Evolutionary conservation across 495 filamentous ascomycete species (phyloP), one percentile per base, ranked within the genome.

Genomic region (Cudoniella acicularis): DNA sequence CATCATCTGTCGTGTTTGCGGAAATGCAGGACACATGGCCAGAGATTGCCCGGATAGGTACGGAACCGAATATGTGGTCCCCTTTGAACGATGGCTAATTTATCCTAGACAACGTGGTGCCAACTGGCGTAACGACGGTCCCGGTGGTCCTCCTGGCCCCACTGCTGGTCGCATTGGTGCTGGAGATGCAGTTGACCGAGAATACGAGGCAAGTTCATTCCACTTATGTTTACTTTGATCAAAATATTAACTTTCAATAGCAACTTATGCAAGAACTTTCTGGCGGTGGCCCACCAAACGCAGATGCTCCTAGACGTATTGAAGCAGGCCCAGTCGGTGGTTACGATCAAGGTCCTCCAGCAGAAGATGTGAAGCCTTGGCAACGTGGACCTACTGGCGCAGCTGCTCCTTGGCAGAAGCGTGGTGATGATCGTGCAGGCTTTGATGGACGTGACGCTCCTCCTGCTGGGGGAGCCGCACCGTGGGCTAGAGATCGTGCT

Each of bases 1-100:
- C 70, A 97, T 98, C 74, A 99, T 99, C 72, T 99, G 95, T 78
- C 93, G 94, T 63, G 89, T 96, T 67, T 99, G 95, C 75, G 95
- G 95, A 54, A 93, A 95, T 65, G 91, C 91, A 57, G 91, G 91
- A 1, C 91, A 96, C 67, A 92, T 96, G 88, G 91, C 87, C 60
- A 84, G 90, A 65, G 91, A 95, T 77, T 99, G 94, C 78, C 90
- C 91, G 21, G 92, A 98, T 68, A 59, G 66, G 60, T 64, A 49
- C 30, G 51, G 40, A 59, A 26, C 16, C 13, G n/a, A 1, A 40
- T 10, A 36, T 22, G 20, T 6, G 23, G 23, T 24, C 24, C 1
- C 26, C 10, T 0, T 30, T 17, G 21, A 17, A 17, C 40, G 20
- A 41, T 26, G 48, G 48, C 62, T 64, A 27, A 64, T 84, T 91